Evolutionary conservation across 352 stramenopile species (phyloP).

Genomic region (Hyphochytrium catenoides): DNA sequence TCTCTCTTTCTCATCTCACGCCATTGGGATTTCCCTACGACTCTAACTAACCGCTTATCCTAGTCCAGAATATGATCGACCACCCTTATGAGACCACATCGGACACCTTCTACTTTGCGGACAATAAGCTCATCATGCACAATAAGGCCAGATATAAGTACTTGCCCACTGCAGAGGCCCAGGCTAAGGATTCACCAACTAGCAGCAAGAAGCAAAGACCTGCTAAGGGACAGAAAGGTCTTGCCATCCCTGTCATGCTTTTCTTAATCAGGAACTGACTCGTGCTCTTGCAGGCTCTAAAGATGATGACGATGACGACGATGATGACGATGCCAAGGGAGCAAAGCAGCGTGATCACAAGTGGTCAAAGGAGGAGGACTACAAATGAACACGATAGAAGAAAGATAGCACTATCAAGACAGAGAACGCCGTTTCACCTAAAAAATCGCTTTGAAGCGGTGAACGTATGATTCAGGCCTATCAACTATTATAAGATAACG

Average conservation of each 20-base stretch:
- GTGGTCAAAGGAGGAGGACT: constrained; percentile 73
- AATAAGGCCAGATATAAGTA: constrained; percentile 86
- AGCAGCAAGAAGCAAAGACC: too few relatives aligned
- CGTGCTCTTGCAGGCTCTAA: too few relatives aligned
- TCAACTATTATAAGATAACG: too few relatives aligned
- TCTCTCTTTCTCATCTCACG: neutral
- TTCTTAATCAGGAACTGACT: too few relatives aligned
- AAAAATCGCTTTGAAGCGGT: too few relatives aligned
- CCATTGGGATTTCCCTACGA: neutral
- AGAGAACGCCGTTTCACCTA: too few relatives aligned
- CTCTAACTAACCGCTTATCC: neutral
- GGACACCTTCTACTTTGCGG: constrained; percentile 89
- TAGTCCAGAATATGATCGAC: constrained; percentile 72
- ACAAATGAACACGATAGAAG: constrained; percentile 15
- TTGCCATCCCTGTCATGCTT: too few relatives aligned
- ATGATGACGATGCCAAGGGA: constrained; percentile 24
- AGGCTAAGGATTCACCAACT: constrained; percentile 74
- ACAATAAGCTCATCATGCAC: constrained; percentile 86
- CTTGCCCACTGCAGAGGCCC: constrained; percentile 57
- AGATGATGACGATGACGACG: constrained; percentile 61
- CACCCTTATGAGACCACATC: constrained; percentile 78
- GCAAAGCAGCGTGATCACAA: constrained; percentile 36
- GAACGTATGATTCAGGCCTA: too few relatives aligned
- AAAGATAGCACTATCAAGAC: too few relatives aligned
- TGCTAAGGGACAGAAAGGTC: too few relatives aligned